These are phyloP conservation scores for Linderina pennispora DNA, from an alignment of 192 early-diverging fungal genomes.

Conservation along the genomic window DNA sequence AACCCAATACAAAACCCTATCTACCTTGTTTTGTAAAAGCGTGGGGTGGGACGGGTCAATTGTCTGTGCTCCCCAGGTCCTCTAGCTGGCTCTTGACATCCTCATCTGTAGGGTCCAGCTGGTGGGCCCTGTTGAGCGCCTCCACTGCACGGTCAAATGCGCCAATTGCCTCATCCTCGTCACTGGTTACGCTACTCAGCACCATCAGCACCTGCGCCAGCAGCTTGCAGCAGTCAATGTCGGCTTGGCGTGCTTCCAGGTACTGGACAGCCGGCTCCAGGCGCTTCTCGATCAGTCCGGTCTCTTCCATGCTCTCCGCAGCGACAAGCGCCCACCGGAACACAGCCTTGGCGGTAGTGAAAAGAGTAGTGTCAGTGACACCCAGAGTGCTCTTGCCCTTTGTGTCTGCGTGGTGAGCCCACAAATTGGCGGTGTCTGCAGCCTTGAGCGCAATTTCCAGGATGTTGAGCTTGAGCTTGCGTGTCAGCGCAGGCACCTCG, in stretches of 20 bases:
- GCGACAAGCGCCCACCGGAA: slow-evolving; percentile 55
- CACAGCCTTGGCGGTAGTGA: slow-evolving; percentile 23
- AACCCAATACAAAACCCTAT: too few relatives aligned
- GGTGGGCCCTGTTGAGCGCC: slow-evolving; percentile 38
- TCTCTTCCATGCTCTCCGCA: slow-evolving; percentile 36
- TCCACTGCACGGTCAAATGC: slow-evolving; percentile 47
- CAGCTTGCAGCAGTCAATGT: slow-evolving; percentile 24
- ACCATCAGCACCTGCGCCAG: slow-evolving; percentile 29
- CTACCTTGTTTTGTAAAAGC: too few relatives aligned
- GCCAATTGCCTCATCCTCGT: slow-evolving; percentile 50
- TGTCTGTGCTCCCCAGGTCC: slow-evolving; percentile 43
- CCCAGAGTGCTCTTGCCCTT: slow-evolving; percentile 10
- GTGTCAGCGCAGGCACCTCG: background rate
- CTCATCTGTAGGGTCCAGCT: slow-evolving; percentile 38
- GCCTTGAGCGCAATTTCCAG: background rate
- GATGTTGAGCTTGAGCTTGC: background rate
- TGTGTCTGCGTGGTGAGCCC: slow-evolving; percentile 4
- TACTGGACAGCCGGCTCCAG: slow-evolving; percentile 25
- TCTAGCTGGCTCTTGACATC: slow-evolving; percentile 40
- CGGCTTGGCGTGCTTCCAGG: slow-evolving; percentile 9
- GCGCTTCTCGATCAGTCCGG: slow-evolving; percentile 31
- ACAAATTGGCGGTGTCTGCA: background rate
- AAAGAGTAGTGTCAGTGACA: slow-evolving; percentile 14
- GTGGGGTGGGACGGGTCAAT: too few relatives aligned
- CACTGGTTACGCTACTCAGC: slow-evolving; percentile 34